Base-by-base conservation (phyloP, 495 filamentous ascomycete species). In the Beverwykella pulmonaria region DNA sequence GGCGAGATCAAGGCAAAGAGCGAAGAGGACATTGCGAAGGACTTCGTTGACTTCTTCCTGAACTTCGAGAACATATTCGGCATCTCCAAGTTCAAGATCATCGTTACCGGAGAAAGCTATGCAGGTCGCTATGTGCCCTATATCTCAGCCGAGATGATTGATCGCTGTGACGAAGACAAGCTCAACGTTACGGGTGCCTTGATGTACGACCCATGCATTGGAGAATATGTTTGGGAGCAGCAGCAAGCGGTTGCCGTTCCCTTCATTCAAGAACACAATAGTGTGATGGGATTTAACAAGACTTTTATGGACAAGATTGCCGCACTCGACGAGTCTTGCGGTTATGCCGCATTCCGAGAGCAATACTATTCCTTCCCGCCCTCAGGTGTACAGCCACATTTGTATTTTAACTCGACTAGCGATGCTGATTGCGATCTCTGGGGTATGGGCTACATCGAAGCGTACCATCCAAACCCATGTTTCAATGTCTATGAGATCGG, bases 71-170 rank as follows among this genome's bases (percentile, higher is more conserved):
- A 65, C 26, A 58, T 71, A n/a, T 74, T 74, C 58, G 70, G 72
- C 39, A 74, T 73, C 52, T 57, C 61, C 46, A 73, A 74, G 34
- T 73, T 64, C 64, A 72, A 74, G 44, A 74, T 74, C 27, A 71
- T 68, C 58, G 64, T 74, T 6, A 74, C 70, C 17, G 68, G 69
- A n/a, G 68, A 69, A 52, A 63, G 32, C 50, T 74, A 74, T 57
- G 72, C 70, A 26, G 70, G 72, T 22, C 58, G 58, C 26, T 73
- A 74, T 49, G 70, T 73, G 12, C 72, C 72, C 2, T 73, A 72
- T 44, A 71, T 74, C 23, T 59, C 70, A 15, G 67, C 49, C 9
- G 59, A 61, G 14, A 74, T 74, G 70, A 59, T 74, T 26, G 68
- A 73, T 25, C 47, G 55, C 17, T 71, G 67, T 0, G 70, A 74